These are phyloP conservation scores for Globisporangium apiculatum DNA, from an alignment of 352 stramenopile genomes.

Conservation along the genomic window DNA sequence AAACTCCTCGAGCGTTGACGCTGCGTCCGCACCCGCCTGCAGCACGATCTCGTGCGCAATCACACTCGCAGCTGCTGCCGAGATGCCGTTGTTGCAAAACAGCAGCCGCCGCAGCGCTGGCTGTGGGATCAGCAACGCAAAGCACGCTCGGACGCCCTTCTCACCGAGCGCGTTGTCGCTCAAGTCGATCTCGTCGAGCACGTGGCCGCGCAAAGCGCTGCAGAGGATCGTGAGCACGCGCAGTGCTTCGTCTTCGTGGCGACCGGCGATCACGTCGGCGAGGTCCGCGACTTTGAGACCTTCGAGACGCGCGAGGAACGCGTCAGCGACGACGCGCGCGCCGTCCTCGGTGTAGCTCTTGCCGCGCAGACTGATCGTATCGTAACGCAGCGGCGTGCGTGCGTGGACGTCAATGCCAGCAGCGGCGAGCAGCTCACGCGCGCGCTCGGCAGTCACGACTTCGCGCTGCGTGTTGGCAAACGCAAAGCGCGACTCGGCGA, in stretches of 20 bases:
- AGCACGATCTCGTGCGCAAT: constrained; percentile 67
- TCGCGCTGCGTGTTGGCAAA: constrained; percentile 58
- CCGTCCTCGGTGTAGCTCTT: constrained; percentile 77
- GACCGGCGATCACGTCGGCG: constrained; percentile 89
- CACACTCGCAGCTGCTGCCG: constrained; percentile 43
- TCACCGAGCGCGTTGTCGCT: constrained; percentile 76
- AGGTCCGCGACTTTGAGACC: constrained; percentile 72
- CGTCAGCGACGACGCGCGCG: constrained; percentile 43
- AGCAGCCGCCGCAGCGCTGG: constrained; percentile 45
- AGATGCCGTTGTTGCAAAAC: constrained; percentile 82
- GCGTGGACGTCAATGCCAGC: constrained; percentile 32
- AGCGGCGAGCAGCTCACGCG: constrained; percentile 32
- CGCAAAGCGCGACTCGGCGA: constrained; percentile 33
- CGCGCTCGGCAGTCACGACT: constrained; percentile 58
- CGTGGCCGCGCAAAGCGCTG: constrained; percentile 56
- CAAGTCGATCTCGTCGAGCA: constrained; percentile 83
- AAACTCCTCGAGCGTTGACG: constrained; percentile 59
- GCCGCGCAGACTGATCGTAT: constrained; percentile 52
- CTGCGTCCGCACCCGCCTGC: constrained; percentile 35
- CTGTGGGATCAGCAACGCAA: constrained; percentile 64
- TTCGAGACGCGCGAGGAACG: constrained; percentile 40
- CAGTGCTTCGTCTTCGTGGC: constrained; percentile 86
- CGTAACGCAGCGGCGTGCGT: constrained; percentile 34
- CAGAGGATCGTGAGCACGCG: constrained; percentile 82
- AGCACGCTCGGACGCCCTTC: constrained; percentile 72